phyloP scores from a whole-genome alignment of 1,139 yeast genomes.

The Protomyces arabidopsidicola region DNA sequence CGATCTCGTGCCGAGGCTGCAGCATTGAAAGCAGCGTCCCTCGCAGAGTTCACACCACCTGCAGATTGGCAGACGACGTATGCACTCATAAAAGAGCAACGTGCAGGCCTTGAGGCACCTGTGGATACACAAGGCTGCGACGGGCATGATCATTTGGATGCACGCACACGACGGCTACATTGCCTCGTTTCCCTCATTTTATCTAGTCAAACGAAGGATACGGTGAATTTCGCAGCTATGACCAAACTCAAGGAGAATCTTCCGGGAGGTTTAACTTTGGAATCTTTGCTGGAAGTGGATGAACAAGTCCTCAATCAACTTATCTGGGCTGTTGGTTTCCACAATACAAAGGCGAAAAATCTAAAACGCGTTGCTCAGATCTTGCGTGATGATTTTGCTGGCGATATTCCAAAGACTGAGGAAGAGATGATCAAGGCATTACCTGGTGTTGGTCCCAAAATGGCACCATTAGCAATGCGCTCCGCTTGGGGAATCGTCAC shows the following conservation, averaged over 20 bases:
- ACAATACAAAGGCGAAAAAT: conserved; percentile 67
- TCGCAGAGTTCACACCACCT: conserved; percentile 13
- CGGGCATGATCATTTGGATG: conserved; percentile 49
- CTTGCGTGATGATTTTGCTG: conserved; percentile 49
- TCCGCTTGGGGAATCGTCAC: conserved; percentile 67
- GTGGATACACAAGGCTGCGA: conserved; percentile 91
- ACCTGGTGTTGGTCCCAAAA: conserved; percentile 96
- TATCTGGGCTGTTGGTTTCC: conserved; percentile 84
- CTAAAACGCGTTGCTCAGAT: conserved; percentile 60
- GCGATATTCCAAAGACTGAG: conserved; percentile 61
- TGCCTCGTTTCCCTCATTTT: conserved; percentile 37
- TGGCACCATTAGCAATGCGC: conserved; percentile 80
- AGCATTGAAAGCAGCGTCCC: background rate
- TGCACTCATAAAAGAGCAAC: conserved; percentile 49
- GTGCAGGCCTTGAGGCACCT: conserved; percentile 52
- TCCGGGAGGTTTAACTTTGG: conserved; percentile 40
- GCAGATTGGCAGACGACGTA: conserved; percentile 13
- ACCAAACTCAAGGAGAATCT: conserved; percentile 50
- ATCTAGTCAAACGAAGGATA: conserved; percentile 90
- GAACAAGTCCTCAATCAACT: conserved; percentile 58
- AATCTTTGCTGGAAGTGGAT: conserved; percentile 46
- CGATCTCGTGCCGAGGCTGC: background rate
- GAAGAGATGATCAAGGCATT: conserved; percentile 54
- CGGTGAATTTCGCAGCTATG: conserved; percentile 73
- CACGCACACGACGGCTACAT: conserved; percentile 34